Evolutionary conservation across 2,329 filamentous ascomycete genomes (phyloP), one percentile per base, ranked within the genome.

Genomic region (Alternaria metachromatica): DNA sequence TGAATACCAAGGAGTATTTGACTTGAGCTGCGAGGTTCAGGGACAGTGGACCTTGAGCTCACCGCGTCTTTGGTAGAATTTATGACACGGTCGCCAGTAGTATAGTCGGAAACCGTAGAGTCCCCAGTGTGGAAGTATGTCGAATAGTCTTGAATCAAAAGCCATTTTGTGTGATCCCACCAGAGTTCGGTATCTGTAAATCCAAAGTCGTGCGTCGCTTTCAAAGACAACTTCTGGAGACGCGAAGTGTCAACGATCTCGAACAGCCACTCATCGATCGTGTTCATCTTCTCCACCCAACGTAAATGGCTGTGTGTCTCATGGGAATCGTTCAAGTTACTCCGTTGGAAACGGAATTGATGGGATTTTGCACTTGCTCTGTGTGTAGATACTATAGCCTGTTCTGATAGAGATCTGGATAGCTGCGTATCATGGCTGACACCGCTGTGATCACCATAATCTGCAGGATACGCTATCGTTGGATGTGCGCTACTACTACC

Each of bases 401-500:
- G 43, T 1, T 45, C 20, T 7, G 43, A 1, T 23, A 23, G 20
- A 5, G 15, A 15, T 0, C 5, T 1, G 20, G 18, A 13, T 13
- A 45, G 10, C 1, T 45, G 18, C 43, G 5, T 12, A 2, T 3
- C 18, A 12, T 0, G 7, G 4, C 20, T 23, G 12, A 3, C 11
- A 3, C 12, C 12, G 2, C 7, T 2, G 2, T 23, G 12, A 15
- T 45, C 44, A 45, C 5, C 11, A 4, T 6, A 25, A 5, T 12
- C 20, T 46, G 44, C 2, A 5, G 10, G 44, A 15, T 25, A 13
- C 7, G 13, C 13, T 13, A 10, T 25, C 0, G 1, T 10, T 5
- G 13, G 2, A 15, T 25, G 0, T 4, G 9, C 3, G 23, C 6
- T 7, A 15, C 0, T 25, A 15, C 1, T 0, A 25, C 7, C 12